Conservation (phyloP, 2,329 filamentous ascomycete genomes). For the Aureobasidium sp. region DNA sequence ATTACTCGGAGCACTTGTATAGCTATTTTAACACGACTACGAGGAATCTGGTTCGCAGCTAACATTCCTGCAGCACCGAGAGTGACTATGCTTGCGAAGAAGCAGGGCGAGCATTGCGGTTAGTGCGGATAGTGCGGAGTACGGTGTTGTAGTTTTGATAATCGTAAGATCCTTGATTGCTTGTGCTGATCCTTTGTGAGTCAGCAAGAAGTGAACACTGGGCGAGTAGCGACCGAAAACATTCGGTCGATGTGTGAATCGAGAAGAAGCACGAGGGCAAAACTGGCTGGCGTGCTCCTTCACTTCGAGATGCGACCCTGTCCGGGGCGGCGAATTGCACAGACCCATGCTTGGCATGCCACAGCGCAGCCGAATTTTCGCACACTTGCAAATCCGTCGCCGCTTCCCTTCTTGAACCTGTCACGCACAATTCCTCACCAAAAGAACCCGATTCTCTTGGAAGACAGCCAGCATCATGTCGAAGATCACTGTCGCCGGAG, state of each 20-base stretch:
- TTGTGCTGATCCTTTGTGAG: not conserved
- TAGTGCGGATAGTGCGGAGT: not conserved
- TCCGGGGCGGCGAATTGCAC: not conserved
- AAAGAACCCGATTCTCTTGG: constrained; percentile 39
- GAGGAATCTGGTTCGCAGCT: not conserved
- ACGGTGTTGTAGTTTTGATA: not conserved
- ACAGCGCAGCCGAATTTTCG: not conserved
- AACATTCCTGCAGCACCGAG: not conserved
- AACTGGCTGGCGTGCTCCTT: not conserved
- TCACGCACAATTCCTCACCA: constrained; percentile 21
- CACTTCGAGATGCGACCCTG: not conserved
- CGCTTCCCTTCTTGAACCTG: not conserved
- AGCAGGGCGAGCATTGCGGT: not conserved
- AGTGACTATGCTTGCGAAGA: not conserved
- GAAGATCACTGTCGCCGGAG: constrained; percentile 84
- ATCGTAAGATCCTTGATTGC: not conserved
- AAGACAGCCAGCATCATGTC: constrained; percentile 51
- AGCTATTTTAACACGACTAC: not conserved
- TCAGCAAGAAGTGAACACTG: not conserved
- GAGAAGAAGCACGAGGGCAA: not conserved
- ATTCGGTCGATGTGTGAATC: not conserved
- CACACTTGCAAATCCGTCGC: not conserved
- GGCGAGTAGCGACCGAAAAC: not conserved
- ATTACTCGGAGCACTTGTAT: not conserved
- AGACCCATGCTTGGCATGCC: not conserved